Evolutionary conservation across 352 stramenopile genomes (phyloP).

Genomic region (Phytophthora fragariae): DNA sequence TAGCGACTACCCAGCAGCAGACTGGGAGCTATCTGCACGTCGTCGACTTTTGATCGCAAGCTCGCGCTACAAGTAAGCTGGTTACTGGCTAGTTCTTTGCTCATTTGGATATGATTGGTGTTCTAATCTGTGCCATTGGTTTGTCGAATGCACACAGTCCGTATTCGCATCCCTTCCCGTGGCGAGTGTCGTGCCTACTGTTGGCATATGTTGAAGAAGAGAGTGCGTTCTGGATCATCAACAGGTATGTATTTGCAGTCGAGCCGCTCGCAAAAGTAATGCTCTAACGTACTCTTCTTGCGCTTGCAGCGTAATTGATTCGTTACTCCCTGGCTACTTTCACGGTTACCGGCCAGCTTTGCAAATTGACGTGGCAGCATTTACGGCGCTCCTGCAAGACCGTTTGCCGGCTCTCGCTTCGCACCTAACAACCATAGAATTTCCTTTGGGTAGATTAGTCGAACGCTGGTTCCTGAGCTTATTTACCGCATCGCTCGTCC

Average conservation of each 20-base stretch:
- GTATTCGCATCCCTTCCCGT: conserved; percentile 78
- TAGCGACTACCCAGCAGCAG: conserved; percentile 58
- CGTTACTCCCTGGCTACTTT: conserved; percentile 78
- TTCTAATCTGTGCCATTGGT: neutral
- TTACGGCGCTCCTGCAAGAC: conserved; percentile 60
- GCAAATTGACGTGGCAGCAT: conserved; percentile 73
- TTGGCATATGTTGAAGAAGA: conserved; percentile 85
- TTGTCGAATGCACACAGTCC: conserved; percentile 44
- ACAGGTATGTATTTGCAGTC: conserved; percentile 55
- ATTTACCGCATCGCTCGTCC: conserved; percentile 73
- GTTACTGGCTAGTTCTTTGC: neutral
- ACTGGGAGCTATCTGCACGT: conserved; percentile 67
- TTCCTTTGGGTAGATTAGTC: conserved; percentile 60
- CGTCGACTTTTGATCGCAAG: conserved; percentile 70
- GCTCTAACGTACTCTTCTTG: neutral
- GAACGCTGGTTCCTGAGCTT: conserved; percentile 83
- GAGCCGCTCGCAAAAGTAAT: neutral
- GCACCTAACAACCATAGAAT: conserved; percentile 60
- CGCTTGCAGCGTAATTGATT: conserved; percentile 63
- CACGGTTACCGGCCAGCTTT: conserved; percentile 77
- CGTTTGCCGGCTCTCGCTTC: conserved; percentile 58
- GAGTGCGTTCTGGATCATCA: conserved; percentile 82
- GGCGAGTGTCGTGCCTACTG: conserved; percentile 71
- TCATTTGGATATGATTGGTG: neutral
- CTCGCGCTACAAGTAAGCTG: conserved; percentile 76